These are phyloP conservation scores for Gossypium trilobum DNA, from an alignment of 441 rosid species.

Conservation along the genomic window DNA sequence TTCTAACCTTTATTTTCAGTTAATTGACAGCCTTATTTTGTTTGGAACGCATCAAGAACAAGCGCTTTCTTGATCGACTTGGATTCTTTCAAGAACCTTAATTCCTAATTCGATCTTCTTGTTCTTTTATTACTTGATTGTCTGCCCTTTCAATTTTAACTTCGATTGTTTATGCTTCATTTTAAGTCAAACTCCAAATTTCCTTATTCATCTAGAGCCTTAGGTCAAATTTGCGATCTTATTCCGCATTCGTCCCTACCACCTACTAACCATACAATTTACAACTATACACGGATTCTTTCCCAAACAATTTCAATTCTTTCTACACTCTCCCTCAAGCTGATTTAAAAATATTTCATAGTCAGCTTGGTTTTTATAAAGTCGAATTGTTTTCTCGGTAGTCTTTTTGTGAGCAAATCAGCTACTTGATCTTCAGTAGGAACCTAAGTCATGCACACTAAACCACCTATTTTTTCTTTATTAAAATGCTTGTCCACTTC, in stretches of 20 bases:
- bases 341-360: too few species aligned
- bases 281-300: neutral
- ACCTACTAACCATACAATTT: neutral
- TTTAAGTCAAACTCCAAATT: neutral
- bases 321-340: neutral
- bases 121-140: neutral
- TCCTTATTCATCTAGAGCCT: neutral
- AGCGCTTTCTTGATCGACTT: neutral
- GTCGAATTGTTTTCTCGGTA: neutral
- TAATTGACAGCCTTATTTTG: neutral
- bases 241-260: neutral
- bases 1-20: neutral
- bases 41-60: neutral
- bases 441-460: neutral
- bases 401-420: neutral
- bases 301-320: neutral
- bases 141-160: neutral
- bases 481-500: neutral
- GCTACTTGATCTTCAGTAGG: neutral
- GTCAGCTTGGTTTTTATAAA: neutral
- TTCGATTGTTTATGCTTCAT: neutral
- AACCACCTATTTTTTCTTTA: neutral
- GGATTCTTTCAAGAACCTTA: neutral
- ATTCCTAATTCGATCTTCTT: neutral
- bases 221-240: neutral